These are phyloP conservation scores for Begonia loranthoides DNA, from an alignment of 306 rosid species.

Conservation along the genomic window DNA sequence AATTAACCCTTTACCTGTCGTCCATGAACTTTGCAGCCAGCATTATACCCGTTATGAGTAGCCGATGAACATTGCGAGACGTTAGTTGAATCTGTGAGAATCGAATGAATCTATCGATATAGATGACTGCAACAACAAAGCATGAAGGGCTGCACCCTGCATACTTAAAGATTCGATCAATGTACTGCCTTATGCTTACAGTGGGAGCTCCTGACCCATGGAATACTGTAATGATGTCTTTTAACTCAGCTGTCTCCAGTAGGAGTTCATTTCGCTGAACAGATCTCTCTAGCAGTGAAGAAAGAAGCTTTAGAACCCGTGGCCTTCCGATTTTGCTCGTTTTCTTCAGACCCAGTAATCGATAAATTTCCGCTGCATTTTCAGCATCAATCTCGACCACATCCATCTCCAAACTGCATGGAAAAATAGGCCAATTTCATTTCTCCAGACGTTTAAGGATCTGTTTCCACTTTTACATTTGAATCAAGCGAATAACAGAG, in stretches of 20 bases:
- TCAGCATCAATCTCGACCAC: no score
- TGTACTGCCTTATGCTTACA: constrained; percentile 55
- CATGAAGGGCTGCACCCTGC: constrained; percentile 93
- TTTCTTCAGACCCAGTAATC: no score
- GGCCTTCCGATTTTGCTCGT: constrained; percentile 31
- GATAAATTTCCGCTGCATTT: no score
- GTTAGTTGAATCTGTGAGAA: constrained; percentile 44
- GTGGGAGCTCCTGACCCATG: constrained; percentile 76
- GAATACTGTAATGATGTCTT: constrained; percentile 47
- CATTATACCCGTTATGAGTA: constrained; percentile 82
- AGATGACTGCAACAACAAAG: constrained; percentile 66
- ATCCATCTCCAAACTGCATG: no score
- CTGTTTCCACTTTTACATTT: no score
- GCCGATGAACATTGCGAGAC: constrained; percentile 82
- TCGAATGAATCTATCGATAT: constrained; percentile 62
- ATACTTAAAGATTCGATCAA: constrained; percentile 86
- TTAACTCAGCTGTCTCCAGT: constrained; percentile 24
- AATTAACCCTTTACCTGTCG: constrained; percentile 54
- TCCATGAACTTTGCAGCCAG: constrained; percentile 87
- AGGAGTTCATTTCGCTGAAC: constrained; percentile 50
- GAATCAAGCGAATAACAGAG: no score
- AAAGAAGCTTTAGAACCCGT: constrained; percentile 54
- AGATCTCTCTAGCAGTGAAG: constrained; percentile 61
- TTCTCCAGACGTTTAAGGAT: no score
- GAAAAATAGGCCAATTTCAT: no score